phyloP scores from a whole-genome alignment of 139 green algal species.

The Micractinium sp. region DNA sequence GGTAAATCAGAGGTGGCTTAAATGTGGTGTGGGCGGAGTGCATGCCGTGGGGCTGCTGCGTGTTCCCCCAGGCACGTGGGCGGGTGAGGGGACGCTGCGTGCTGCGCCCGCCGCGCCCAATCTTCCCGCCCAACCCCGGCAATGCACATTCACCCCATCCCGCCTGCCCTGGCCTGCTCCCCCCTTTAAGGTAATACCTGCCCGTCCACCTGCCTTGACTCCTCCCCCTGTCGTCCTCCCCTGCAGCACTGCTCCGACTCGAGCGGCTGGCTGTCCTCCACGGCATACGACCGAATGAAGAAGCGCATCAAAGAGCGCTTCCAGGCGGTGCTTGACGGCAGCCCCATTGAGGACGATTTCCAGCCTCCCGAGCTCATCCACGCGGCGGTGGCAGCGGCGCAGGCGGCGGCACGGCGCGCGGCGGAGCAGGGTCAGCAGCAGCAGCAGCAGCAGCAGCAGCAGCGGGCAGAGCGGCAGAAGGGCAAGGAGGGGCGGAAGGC shows the following conservation, averaged over 20 bases:
- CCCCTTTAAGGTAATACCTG: not conserved
- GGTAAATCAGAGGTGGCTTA: too few species aligned
- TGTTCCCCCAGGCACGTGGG: too few species aligned
- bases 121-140: too few species aligned
- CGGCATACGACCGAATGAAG: not conserved
- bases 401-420: not conserved
- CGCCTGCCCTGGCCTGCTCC: too few species aligned
- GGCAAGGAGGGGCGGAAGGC: not conserved
- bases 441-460: slow-evolving; percentile 20
- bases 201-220: not conserved
- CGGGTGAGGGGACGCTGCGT: too few species aligned
- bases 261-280: slow-evolving; percentile 24
- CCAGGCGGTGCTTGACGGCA: slow-evolving; percentile 14
- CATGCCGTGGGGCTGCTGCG: too few species aligned
- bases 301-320: slow-evolving; percentile 33
- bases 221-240: not conserved
- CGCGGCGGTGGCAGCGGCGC: not conserved
- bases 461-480: not conserved
- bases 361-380: not conserved
- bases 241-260: slow-evolving; percentile 32
- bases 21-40: too few species aligned
- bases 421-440: slow-evolving; percentile 5
- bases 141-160: too few species aligned
- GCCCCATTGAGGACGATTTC: not conserved
- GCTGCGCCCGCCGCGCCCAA: too few species aligned